Percentiles rank a stretch among this genome's conserved stretches.
These are phyloP conservation scores for Sistotremastrum suecicum DNA, from an alignment of 768 basidiomycete genomes.

Conservation along the genomic window DNA sequence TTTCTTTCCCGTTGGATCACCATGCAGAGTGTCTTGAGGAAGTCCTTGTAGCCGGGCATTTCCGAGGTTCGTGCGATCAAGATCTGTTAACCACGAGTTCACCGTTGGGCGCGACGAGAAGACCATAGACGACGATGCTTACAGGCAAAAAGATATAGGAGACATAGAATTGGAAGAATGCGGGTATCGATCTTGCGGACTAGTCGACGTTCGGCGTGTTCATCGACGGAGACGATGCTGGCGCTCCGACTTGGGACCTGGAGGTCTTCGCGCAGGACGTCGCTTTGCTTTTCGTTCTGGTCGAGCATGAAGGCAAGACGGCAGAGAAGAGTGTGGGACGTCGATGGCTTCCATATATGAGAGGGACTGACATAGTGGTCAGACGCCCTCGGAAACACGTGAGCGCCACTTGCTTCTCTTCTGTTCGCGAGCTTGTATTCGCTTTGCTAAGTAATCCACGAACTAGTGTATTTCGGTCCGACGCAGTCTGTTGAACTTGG, in stretches of 20 bases:
- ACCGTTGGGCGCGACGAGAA: not conserved
- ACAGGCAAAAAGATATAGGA: slow-evolving; percentile 72
- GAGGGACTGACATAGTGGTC: no score
- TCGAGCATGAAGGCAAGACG: no score
- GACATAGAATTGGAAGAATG: slow-evolving; percentile 56
- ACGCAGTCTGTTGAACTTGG: slow-evolving; percentile 72
- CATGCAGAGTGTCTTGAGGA: slow-evolving; percentile 45
- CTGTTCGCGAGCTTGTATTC: no score
- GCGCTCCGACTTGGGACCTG: no score
- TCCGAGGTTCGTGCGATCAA: slow-evolving; percentile 69
- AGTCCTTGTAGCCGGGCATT: slow-evolving; percentile 69
- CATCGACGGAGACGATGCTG: no score
- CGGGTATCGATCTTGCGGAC: slow-evolving; percentile 51
- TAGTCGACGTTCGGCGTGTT: slow-evolving; percentile 28
- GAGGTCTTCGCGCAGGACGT: no score
- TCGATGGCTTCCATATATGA: no score
- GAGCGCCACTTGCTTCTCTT: no score
- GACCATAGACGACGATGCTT: slow-evolving; percentile 15
- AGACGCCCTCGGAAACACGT: no score
- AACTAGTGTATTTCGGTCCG: slow-evolving; percentile 10
- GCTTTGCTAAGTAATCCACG: no score
- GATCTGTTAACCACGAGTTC: slow-evolving; percentile 17
- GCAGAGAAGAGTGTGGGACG: no score
- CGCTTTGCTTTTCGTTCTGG: no score
- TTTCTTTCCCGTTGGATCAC: slow-evolving; percentile 52